phyloP scores from a whole-genome alignment of 2,329 filamentous ascomycete species.

The Penicillium glabrum region DNA sequence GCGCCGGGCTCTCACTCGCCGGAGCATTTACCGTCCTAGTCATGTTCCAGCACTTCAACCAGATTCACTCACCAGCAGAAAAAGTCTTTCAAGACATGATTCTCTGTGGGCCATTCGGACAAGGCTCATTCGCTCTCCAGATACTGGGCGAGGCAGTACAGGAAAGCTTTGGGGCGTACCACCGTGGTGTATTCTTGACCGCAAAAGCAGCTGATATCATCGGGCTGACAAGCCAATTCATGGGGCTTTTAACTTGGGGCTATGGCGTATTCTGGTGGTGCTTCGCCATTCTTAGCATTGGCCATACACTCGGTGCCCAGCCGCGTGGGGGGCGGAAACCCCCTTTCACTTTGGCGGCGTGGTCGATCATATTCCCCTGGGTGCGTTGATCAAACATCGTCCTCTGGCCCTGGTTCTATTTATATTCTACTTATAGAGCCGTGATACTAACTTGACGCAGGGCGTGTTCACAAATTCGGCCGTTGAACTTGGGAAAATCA shows the following conservation, averaged over 20 bases:
- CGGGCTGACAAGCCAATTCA: conserved; percentile 36
- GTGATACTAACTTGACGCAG: conserved; percentile 16
- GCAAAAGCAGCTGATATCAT: conserved; percentile 32
- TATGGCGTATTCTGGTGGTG: conserved; percentile 45
- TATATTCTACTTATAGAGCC: neutral
- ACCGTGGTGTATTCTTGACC: conserved; percentile 35
- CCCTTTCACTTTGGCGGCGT: conserved; percentile 32
- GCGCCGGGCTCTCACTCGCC: conserved; percentile 34
- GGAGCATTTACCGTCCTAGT: conserved; percentile 35
- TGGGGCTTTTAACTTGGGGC: conserved; percentile 42
- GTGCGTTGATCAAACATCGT: conserved; percentile 24
- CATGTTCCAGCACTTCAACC: conserved; percentile 32
- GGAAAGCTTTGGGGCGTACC: conserved; percentile 33
- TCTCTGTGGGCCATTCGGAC: conserved; percentile 41
- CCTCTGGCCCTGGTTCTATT: neutral
- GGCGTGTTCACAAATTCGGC: conserved; percentile 43
- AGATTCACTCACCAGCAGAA: conserved; percentile 18
- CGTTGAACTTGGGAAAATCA: conserved; percentile 37
- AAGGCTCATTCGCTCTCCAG: conserved; percentile 42
- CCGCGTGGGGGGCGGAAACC: conserved; percentile 19
- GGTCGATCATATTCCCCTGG: conserved; percentile 43
- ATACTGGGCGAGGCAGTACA: conserved; percentile 32
- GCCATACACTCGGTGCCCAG: conserved; percentile 25
- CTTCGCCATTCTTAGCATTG: conserved; percentile 40
- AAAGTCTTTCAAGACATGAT: conserved; percentile 43